Evolutionary conservation across 805 yeast species (phyloP), one percentile per base, ranked within the genome.

Genomic region (Brettanomyces bruxellensis): DNA sequence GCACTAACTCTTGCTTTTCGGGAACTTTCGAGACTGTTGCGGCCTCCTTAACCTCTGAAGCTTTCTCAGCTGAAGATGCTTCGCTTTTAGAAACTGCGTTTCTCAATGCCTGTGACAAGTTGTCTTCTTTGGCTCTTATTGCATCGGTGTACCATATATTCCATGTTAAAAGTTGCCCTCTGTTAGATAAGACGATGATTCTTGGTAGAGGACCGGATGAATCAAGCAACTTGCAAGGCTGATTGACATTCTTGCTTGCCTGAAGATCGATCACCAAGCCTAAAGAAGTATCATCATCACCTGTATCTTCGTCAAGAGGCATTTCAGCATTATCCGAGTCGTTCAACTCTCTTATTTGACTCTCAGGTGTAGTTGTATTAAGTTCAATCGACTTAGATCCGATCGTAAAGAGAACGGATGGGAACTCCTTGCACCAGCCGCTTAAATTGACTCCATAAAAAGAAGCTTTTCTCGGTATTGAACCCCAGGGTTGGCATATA

Each of bases 271-370:
- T 42, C 0, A 78, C 78, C 9, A 85, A 52, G 4, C 96, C 96
- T 23, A 85, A 66, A 0, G 91, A 80, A 6, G 83, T 73, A 12
- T 84, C 75, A 55, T 87, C 95, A 44, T 75, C 81, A 41, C 75
- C 81, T 1, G 81, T 67, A 3, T 70, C 81, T 7, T 78, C 81
- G 56, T 77, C 78, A 53, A 86, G 67, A 1, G 96, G 95, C 51
- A 87, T 67, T 25, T 78, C 73, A 0, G 95, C 95, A 43, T 85
- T 71, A 54, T 78, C 79, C 4, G 81, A 69, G 56, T 89, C 96
- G 53, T 83, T 84, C 3, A 74, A 61, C 7, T 81, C 81, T 30
- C 66, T 66, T 1, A 82, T 55, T 3, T 68, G 57, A 18, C 62
- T 61, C 0, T 53, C 42, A 1, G 65, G 53, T 2, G 78, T 68